These are phyloP conservation scores for Penicillium nordicum DNA, from an alignment of 2,329 filamentous ascomycete species.

Conservation along the genomic window DNA sequence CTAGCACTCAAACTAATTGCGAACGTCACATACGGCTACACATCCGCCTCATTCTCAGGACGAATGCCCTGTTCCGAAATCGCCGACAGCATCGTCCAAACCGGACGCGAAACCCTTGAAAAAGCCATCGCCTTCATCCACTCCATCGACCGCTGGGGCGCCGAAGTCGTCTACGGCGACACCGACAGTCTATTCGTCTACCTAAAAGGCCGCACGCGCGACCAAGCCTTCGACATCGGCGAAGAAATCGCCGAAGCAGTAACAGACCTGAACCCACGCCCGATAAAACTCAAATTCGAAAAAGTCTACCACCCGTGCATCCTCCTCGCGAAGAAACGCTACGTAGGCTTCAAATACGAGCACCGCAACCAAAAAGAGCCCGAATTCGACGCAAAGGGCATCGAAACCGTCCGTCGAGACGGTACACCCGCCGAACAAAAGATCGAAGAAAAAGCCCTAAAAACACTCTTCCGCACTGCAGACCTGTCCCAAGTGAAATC, in stretches of 20 bases:
- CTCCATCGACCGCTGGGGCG: conserved; percentile 79
- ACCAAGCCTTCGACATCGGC: conserved; percentile 88
- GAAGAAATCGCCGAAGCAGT: conserved; percentile 85
- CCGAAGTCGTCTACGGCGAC: conserved; percentile 96
- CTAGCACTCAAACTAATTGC: conserved; percentile 91
- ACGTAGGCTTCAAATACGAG: conserved; percentile 98
- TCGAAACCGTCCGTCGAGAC: conserved; percentile 92
- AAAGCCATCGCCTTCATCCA: conserved; percentile 92
- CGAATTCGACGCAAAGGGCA: conserved; percentile 96
- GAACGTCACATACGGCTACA: conserved; percentile 99
- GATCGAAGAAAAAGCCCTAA: conserved; percentile 88
- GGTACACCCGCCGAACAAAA: conserved; percentile 94
- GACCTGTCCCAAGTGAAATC: conserved; percentile 84
- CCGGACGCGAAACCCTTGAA: conserved; percentile 89
- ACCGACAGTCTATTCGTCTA: conserved; percentile 94
- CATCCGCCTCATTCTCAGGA: conserved; percentile 92
- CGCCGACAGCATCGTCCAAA: conserved; percentile 96
- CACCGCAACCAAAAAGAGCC: conserved; percentile 68
- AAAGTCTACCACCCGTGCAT: conserved; percentile 97
- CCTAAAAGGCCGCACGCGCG: conserved; percentile 78
- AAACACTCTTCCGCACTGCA: conserved; percentile 81
- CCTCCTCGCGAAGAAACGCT: conserved; percentile 92
- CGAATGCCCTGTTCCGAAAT: conserved; percentile 98
- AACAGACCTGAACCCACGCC: conserved; percentile 83
- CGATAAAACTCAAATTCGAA: conserved; percentile 95